These are phyloP conservation scores for Evernia prunastri DNA, from an alignment of 495 filamentous ascomycete species.

Conservation along the genomic window DNA sequence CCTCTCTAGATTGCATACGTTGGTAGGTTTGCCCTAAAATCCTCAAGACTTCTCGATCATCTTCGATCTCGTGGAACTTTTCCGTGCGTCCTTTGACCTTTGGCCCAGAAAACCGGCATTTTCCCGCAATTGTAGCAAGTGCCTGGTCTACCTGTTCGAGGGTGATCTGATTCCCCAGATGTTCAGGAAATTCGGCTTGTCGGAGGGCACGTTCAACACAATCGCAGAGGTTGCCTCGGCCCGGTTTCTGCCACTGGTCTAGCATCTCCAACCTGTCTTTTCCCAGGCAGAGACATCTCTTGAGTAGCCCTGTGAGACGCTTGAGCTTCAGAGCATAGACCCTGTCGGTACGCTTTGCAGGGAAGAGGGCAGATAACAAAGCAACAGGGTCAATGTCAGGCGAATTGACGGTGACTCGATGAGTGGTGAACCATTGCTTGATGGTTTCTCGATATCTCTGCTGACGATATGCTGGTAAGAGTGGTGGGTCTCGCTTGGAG, in stretches of 20 bases:
- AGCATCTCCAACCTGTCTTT: slow-evolving; percentile 53
- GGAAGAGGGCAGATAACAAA: slow-evolving; percentile 66
- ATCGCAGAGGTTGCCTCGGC: slow-evolving; percentile 58
- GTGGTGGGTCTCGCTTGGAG: slow-evolving; percentile 22
- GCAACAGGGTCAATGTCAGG: slow-evolving; percentile 48
- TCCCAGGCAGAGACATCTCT: slow-evolving; percentile 56
- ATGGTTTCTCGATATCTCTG: slow-evolving; percentile 32
- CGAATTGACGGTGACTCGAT: slow-evolving; percentile 47
- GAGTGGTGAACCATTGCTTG: slow-evolving; percentile 53
- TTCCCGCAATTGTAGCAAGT: slow-evolving; percentile 57
- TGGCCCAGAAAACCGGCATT: slow-evolving; percentile 62
- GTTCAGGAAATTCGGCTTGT: slow-evolving; percentile 49
- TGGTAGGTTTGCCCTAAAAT: slow-evolving; percentile 43
- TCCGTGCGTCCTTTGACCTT: slow-evolving; percentile 40
- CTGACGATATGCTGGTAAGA: slow-evolving; percentile 9
- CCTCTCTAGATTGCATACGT: slow-evolving; percentile 59
- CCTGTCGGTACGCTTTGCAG: slow-evolving; percentile 66
- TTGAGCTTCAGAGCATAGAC: slow-evolving; percentile 61
- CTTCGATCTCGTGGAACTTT: slow-evolving; percentile 27
- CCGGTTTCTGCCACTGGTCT: slow-evolving; percentile 51
- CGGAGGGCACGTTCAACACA: slow-evolving; percentile 63
- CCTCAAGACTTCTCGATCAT: slow-evolving; percentile 30
- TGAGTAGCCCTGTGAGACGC: slow-evolving; percentile 55
- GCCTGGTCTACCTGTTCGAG: slow-evolving; percentile 69
- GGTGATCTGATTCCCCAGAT: slow-evolving; percentile 41